phyloP scores from a whole-genome alignment of 371 early-diverging fungal genomes.

The Scutellospora calospora region DNA sequence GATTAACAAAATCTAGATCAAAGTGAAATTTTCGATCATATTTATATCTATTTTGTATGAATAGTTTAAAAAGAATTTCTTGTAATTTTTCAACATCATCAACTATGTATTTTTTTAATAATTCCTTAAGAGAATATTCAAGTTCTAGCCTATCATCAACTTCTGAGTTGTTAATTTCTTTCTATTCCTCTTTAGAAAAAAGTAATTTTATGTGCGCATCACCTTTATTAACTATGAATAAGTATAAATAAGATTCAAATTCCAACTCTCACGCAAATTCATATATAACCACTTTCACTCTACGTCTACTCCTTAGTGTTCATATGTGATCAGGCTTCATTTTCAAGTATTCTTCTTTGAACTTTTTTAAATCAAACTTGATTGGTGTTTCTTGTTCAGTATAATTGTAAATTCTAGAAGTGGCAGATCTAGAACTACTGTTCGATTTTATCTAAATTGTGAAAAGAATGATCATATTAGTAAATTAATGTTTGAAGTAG shows the following conservation, averaged over 20 bases:
- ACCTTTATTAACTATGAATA: slow-evolving; percentile 32
- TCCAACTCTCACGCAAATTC: slow-evolving; percentile 9
- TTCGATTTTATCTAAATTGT: slow-evolving; percentile 1
- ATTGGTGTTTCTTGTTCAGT: not conserved
- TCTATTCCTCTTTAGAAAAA: slow-evolving; percentile 30
- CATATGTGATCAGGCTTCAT: not conserved
- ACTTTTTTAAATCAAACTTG: not conserved
- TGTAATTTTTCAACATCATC: not conserved
- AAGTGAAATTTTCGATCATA: slow-evolving; percentile 24
- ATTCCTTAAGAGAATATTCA: slow-evolving; percentile 23
- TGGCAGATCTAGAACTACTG: not conserved
- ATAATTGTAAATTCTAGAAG: too few species aligned
- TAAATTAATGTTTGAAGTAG: slow-evolving; percentile 3
- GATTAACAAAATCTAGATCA: slow-evolving; percentile 6
- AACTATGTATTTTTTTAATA: slow-evolving; percentile 13
- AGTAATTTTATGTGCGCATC: not conserved
- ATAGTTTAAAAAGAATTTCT: not conserved
- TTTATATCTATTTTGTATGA: not conserved
- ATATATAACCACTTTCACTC: slow-evolving; percentile 22
- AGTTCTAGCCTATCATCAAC: slow-evolving; percentile 13
- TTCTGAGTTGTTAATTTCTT: slow-evolving; percentile 10
- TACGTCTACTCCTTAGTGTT: slow-evolving; percentile 10
- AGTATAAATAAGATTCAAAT: not conserved
- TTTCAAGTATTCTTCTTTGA: not conserved
- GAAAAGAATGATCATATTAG: not conserved